Evolutionary conservation across 23 red algal species (phyloP).

Genomic region (Gracilariopsis chorda): DNA sequence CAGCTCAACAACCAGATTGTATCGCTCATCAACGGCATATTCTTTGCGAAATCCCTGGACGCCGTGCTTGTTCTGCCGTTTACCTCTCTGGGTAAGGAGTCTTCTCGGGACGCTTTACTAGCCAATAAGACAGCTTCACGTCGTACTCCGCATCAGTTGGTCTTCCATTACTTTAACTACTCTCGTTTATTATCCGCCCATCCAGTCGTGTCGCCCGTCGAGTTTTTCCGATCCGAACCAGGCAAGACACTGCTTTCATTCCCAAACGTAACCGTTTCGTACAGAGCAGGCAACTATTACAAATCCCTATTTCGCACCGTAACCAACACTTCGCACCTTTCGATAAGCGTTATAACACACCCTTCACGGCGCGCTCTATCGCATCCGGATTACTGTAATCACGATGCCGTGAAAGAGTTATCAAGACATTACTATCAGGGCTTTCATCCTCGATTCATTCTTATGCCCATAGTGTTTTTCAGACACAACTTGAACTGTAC

Average conservation of each 20-base stretch:
- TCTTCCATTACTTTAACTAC: conserved; percentile 38
- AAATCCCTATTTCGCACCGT: background rate
- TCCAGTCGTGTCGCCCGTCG: background rate
- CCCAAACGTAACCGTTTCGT: background rate
- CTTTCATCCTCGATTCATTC: background rate
- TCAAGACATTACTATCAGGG: background rate
- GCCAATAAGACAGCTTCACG: background rate
- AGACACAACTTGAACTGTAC: conserved; percentile 37
- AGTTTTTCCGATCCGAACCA: background rate
- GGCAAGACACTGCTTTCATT: background rate
- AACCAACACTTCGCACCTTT: too few species aligned
- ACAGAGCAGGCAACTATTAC: conserved; percentile 24
- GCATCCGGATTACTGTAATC: background rate
- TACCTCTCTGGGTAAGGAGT: conserved; percentile 34
- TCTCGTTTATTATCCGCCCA: background rate
- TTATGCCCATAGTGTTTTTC: conserved; percentile 29
- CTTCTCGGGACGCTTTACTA: background rate
- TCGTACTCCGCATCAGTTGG: background rate
- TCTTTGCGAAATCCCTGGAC: background rate
- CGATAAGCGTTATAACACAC: background rate
- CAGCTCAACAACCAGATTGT: conserved; percentile 49
- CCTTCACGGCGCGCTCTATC: background rate
- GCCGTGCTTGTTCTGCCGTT: conserved; percentile 24
- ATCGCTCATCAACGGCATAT: conserved; percentile 25
- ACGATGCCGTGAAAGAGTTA: background rate